Percentiles rank a stretch among this genome's conserved stretches.
These are phyloP conservation scores for Serendipita vermifera DNA, from an alignment of 768 basidiomycete species.

Conservation along the genomic window DNA sequence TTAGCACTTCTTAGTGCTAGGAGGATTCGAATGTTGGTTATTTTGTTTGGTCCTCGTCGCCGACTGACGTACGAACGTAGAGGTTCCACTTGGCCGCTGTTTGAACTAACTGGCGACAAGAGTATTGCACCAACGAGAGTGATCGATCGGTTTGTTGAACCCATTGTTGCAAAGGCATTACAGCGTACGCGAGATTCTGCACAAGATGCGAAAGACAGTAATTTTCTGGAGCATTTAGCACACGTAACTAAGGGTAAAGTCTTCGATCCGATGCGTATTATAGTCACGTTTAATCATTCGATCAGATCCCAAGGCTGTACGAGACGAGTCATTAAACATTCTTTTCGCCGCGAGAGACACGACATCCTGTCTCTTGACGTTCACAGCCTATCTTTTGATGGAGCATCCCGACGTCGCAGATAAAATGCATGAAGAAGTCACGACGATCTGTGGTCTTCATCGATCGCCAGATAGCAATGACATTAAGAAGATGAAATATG, in stretches of 20 bases:
- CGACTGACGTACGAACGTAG: not conserved
- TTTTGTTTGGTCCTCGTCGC: not conserved
- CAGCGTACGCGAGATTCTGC: not conserved
- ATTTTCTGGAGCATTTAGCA: constrained; percentile 53
- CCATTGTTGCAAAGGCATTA: constrained; percentile 43
- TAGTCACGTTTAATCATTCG: constrained; percentile 4
- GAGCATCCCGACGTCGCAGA: constrained; percentile 43
- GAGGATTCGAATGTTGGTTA: constrained; percentile 15
- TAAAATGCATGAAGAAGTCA: constrained; percentile 47
- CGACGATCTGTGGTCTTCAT: constrained; percentile 39
- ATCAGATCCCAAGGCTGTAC: constrained; percentile 50
- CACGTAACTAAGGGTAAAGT: constrained; percentile 46
- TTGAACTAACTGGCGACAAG: constrained; percentile 31
- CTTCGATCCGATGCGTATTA: constrained; percentile 14
- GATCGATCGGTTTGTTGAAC: constrained; percentile 40
- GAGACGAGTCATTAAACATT: constrained; percentile 67
- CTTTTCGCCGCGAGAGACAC: constrained; percentile 70
- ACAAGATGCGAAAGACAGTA: constrained; percentile 32
- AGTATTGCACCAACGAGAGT: constrained; percentile 25
- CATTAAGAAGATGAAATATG: constrained; percentile 50
- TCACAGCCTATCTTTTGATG: constrained; percentile 55
- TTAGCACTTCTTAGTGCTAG: constrained; percentile 10
- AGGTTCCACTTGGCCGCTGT: constrained; percentile 28
- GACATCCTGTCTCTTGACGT: constrained; percentile 58
- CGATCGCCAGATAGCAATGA: constrained; percentile 40